Percentiles rank a stretch among this genome's conserved stretches.
phyloP scores from a whole-genome alignment of 345 rosid species.

The Dovyalis caffra region DNA sequence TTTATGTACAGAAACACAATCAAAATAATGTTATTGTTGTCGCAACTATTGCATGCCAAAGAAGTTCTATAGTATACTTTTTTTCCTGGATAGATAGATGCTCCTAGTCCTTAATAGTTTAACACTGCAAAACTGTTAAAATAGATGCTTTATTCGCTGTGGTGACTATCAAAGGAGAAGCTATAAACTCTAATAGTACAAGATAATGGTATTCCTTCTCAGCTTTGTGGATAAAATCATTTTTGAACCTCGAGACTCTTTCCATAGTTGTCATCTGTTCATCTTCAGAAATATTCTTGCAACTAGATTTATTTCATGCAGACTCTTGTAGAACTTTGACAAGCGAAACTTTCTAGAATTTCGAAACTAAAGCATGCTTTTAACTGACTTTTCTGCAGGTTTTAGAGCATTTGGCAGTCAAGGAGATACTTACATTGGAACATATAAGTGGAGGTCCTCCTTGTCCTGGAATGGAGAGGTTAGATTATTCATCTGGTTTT shows the following conservation, averaged over 20 bases:
- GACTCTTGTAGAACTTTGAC: neutral
- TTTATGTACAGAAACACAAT: neutral
- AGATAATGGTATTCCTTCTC: neutral
- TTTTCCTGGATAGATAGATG: neutral
- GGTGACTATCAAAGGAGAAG: neutral
- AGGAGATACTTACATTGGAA: conserved; percentile 72
- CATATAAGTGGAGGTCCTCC: conserved; percentile 86
- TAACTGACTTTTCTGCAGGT: conserved; percentile 53
- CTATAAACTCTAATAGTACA: too few relatives aligned
- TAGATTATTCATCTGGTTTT: conserved; percentile 12
- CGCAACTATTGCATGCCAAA: too few relatives aligned
- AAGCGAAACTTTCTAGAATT: neutral
- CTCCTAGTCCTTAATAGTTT: neutral
- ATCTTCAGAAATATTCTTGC: neutral
- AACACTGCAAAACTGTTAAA: neutral
- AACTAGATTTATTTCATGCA: neutral
- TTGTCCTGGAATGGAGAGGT: conserved; percentile 93
- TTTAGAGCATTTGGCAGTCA: conserved; percentile 76
- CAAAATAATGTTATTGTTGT: neutral
- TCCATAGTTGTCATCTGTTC: neutral
- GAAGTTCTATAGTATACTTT: neutral
- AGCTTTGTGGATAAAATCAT: neutral
- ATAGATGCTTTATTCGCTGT: neutral
- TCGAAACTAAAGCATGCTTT: neutral
- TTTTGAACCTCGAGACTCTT: neutral